Base-by-base conservation (phyloP, 176 grass and related monocot genomes). In the Elaeis guineensis region DNA sequence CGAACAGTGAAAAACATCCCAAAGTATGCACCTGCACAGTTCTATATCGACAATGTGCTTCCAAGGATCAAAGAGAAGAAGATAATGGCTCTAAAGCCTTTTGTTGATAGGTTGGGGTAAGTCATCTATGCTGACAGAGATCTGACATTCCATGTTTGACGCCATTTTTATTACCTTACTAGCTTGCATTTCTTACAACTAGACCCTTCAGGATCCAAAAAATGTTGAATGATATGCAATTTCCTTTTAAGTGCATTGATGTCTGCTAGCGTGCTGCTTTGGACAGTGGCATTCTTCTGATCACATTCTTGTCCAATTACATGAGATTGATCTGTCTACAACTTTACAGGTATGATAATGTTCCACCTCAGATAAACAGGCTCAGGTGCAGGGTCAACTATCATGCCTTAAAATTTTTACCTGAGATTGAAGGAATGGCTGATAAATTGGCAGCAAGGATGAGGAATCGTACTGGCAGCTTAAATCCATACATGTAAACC, bases 71-170 rank as follows among this genome's bases (percentile, higher is more conserved):
- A 79, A 78, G 93, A 98, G 63, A 98, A 98, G 76, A 85, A 81
- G 55, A 98, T 98, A 88, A 98, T 98, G 93, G 87, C 93, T 55
- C 75, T 98, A 59, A 98, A 98, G 53, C 93, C 93, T 15, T 98
- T 98, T 24, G 93, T 92, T 51, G 93, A 98, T 80, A 89, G 87
- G 55, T 77, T 98, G 70, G 87, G 93, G 93, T 97, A 89, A 85
- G 78, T 83, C 1, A 72, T 64, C 49, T 54, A 51, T 62, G 67
- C 4, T 63, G 35, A 62, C 44, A 48, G 70, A 61, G 57, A 35
- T 35, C 35, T 14, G 35, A 44, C 66, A n/a, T 49, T 17, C 21
- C 62, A 57, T 69, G 35, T 44, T 44, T 0, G 9, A 12, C 11
- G 9, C 35, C 8, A 44, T 44, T 44, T 44, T 44, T 44, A 44